Evolutionary conservation across 305 asterid species (phyloP).

Genomic region (Fraxinus paxiana): DNA sequence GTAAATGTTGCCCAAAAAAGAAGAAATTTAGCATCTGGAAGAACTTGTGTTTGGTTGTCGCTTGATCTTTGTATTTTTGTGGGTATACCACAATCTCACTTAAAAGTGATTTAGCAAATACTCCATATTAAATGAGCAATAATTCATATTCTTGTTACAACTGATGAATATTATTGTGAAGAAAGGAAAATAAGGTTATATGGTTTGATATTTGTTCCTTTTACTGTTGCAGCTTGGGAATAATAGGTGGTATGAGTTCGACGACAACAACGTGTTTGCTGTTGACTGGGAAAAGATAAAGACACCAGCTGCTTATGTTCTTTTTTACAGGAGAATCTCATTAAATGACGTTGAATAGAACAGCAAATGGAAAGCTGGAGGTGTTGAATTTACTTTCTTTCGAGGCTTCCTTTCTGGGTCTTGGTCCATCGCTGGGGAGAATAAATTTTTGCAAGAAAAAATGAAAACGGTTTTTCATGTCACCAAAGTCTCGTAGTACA

Average conservation of each 20-base stretch:
- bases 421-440: not conserved
- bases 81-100: not conserved
- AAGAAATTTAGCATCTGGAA: not conserved
- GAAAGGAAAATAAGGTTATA: not conserved
- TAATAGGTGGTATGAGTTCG: slow-evolving; percentile 59
- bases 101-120: not conserved
- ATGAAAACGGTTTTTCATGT: not conserved
- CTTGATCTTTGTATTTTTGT: not conserved
- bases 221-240: slow-evolving; percentile 49
- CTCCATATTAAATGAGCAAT: not conserved
- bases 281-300: slow-evolving; percentile 45
- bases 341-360: slow-evolving; percentile 12
- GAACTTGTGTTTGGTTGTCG: not conserved
- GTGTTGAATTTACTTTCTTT: not conserved
- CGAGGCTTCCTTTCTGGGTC: not conserved
- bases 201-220: slow-evolving; percentile 4
- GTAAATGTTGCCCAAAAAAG: not conserved
- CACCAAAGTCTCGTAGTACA: not conserved
- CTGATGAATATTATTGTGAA: not conserved
- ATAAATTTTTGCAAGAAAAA: slow-evolving; percentile 17
- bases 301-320: slow-evolving; percentile 68
- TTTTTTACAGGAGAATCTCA: slow-evolving; percentile 55
- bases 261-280: slow-evolving; percentile 47
- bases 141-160: not conserved
- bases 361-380: slow-evolving; percentile 4